Evolutionary conservation across 2,329 filamentous ascomycete genomes (phyloP).

Genomic region (Alternaria viburni): DNA sequence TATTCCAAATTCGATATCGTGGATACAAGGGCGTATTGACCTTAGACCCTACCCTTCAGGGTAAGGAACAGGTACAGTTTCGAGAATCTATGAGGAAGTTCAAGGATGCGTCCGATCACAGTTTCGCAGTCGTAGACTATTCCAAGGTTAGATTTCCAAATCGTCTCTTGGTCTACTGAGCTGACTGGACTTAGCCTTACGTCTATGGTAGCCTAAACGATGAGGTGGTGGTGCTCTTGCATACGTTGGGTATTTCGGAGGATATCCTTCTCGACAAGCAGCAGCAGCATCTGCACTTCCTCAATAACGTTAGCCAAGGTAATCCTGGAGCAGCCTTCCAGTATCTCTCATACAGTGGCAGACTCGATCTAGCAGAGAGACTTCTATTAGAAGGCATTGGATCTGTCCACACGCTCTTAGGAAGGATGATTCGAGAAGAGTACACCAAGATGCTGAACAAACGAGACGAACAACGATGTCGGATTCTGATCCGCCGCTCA

Average conservation of each 20-base stretch:
- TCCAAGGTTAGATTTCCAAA: constrained; percentile 44
- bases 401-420: constrained; percentile 34
- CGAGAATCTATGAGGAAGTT: constrained; percentile 54
- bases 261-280: constrained; percentile 46
- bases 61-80: constrained; percentile 34
- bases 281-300: constrained; percentile 44
- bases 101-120: constrained; percentile 45
- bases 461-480: constrained; percentile 45
- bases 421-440: constrained; percentile 42
- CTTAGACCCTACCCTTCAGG: constrained; percentile 45
- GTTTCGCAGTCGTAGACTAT: constrained; percentile 50
- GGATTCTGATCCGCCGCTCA: constrained; percentile 49
- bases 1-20: constrained; percentile 52
- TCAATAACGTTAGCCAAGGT: constrained; percentile 30
- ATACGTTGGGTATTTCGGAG: constrained; percentile 45
- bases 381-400: constrained; percentile 48
- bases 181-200: constrained; percentile 43
- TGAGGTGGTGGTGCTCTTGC: constrained; percentile 50
- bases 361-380: constrained; percentile 46
- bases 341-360: constrained; percentile 46
- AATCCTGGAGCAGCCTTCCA: constrained; percentile 43
- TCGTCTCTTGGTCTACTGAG: neutral
- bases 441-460: constrained; percentile 47
- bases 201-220: constrained; percentile 52
- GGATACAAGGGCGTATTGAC: constrained; percentile 55